A percentile compares a stretch with the other conserved stretches of the same genome.
These are phyloP conservation scores for Sugiyamaella smithiae DNA, from an alignment of 805 yeast genomes.

Conservation along the genomic window DNA sequence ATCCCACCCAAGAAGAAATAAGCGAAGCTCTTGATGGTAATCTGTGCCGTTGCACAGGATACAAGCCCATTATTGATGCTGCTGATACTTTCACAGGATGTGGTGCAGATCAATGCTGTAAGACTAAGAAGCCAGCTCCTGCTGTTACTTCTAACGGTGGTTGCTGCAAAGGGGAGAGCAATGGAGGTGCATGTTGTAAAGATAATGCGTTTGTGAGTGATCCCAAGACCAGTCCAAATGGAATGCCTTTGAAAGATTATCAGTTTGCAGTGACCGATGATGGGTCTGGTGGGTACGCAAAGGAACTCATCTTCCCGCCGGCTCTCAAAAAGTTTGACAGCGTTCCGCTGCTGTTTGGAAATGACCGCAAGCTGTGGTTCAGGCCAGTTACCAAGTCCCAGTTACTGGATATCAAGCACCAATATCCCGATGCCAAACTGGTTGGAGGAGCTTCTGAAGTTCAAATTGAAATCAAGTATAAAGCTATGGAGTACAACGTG, in stretches of 20 bases:
- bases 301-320: constrained; percentile 43
- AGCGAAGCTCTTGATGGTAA: constrained; percentile 48
- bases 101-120: constrained; percentile 26
- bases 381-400: constrained; percentile 43
- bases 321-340: constrained; percentile 31
- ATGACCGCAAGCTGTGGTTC: constrained; percentile 43
- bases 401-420: constrained; percentile 35
- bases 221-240: constrained; percentile 37
- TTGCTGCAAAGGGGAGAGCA: constrained; percentile 16
- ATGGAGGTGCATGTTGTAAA: constrained; percentile 28
- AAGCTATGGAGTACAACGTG: constrained; percentile 40
- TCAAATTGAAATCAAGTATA: constrained; percentile 46
- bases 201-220: constrained; percentile 9
- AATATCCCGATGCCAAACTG: constrained; percentile 39
- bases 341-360: constrained; percentile 37
- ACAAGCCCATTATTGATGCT: constrained; percentile 49
- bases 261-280: constrained; percentile 29
- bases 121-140: constrained; percentile 35
- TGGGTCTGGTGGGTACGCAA: constrained; percentile 2
- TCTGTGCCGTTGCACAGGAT: constrained; percentile 49
- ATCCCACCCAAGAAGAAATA: constrained; percentile 40
- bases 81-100: constrained; percentile 40
- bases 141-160: constrained; percentile 30
- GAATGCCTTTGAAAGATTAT: constrained; percentile 41
- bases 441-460: constrained; percentile 50